phyloP scores from a whole-genome alignment of 805 yeast species.

The Zygosaccharomyces siamensis region DNA sequence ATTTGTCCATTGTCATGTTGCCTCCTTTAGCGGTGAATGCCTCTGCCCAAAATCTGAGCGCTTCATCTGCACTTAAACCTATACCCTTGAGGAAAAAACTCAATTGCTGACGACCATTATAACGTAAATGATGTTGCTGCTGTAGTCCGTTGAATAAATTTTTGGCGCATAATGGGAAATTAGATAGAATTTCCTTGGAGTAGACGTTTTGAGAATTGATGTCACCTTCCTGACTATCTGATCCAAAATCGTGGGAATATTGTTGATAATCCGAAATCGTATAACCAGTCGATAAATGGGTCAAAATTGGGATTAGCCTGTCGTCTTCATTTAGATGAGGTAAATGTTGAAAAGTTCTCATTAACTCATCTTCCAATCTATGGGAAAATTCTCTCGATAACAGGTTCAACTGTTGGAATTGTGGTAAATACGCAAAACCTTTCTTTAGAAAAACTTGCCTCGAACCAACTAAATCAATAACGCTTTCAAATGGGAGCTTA shows the following conservation, averaged over 20 bases:
- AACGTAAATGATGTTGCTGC: constrained; percentile 66
- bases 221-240: constrained; percentile 36
- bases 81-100: constrained; percentile 82
- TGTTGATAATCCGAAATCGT: constrained; percentile 47
- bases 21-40: constrained; percentile 57
- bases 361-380: constrained; percentile 47
- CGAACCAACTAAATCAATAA: constrained; percentile 68
- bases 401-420: constrained; percentile 67
- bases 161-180: constrained; percentile 79
- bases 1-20: constrained; percentile 59
- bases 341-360: constrained; percentile 66
- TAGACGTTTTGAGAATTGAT: constrained; percentile 61
- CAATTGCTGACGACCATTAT: constrained; percentile 80
- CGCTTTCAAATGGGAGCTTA: constrained; percentile 83
- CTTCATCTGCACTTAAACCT: constrained; percentile 84
- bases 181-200: constrained; percentile 48
- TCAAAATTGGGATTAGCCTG: constrained; percentile 75
- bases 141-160: constrained; percentile 59
- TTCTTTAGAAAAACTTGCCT: constrained; percentile 60
- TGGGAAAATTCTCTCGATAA: constrained; percentile 63
- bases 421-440: constrained; percentile 84
- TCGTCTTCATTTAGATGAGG: constrained; percentile 91
- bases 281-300: constrained; percentile 71
- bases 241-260: constrained; percentile 33
- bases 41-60: constrained; percentile 75